A percentile compares a stretch with the other conserved stretches of the same genome.
phyloP scores from a whole-genome alignment of 1,284 basidiomycete species.

The Irpex sp. region DNA sequence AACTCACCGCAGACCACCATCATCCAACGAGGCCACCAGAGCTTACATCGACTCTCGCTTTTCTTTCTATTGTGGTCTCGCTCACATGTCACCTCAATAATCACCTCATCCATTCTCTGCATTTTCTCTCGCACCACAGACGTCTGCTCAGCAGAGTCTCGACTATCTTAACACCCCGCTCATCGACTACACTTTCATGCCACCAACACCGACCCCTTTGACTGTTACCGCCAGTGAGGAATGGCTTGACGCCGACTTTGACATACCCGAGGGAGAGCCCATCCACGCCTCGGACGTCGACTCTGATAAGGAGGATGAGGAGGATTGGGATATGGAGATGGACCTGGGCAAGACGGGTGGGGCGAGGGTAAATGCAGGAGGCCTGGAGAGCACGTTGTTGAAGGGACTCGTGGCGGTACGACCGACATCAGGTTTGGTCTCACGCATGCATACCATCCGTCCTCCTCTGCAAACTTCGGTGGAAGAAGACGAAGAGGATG shows the following conservation, averaged over 20 bases:
- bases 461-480: constrained; percentile 43
- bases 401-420: constrained; percentile 20
- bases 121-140: not conserved
- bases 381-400: constrained; percentile 33
- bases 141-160: not conserved
- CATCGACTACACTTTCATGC: constrained; percentile 34
- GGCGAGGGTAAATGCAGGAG: constrained; percentile 39
- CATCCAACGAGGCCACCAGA: not conserved
- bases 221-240: constrained; percentile 52
- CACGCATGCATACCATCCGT: constrained; percentile 58
- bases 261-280: constrained; percentile 68
- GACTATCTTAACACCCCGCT: not conserved
- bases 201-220: constrained; percentile 56
- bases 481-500: constrained; percentile 56
- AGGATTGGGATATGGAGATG: constrained; percentile 79
- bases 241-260: constrained; percentile 82
- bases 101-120: constrained; percentile 18
- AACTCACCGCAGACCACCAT: not conserved
- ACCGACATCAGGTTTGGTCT: constrained; percentile 24
- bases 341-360: constrained; percentile 56
- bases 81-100: constrained; percentile 14
- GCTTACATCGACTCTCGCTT: not conserved
- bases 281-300: constrained; percentile 53
- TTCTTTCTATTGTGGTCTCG: not conserved
- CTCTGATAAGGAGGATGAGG: constrained; percentile 58